These are phyloP conservation scores for Tephrocybe sp. DNA, from an alignment of 768 basidiomycete genomes.

Conservation along the genomic window DNA sequence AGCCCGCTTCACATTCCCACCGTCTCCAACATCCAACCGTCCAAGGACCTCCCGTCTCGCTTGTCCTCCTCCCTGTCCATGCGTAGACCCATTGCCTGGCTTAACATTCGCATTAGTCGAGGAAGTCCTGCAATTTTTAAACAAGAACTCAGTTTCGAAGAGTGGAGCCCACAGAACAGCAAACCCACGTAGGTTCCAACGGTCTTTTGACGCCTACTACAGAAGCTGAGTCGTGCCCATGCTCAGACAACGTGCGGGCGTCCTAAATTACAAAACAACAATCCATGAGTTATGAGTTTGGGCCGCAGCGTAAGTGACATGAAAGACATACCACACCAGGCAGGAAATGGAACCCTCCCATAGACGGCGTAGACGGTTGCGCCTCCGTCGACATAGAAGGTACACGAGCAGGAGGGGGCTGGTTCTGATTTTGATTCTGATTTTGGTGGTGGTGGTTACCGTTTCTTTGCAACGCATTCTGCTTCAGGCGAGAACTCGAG, in stretches of 20 bases:
- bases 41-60: slow-evolving; percentile 31
- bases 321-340: slow-evolving; percentile 37
- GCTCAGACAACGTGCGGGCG: slow-evolving; percentile 8
- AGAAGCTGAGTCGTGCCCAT: slow-evolving; percentile 12
- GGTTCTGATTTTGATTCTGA: slow-evolving; percentile 17
- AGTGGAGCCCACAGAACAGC: background rate
- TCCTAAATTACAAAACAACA: slow-evolving; percentile 11
- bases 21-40: slow-evolving; percentile 33
- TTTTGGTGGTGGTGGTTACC: no score
- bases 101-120: slow-evolving; percentile 21
- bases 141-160: background rate
- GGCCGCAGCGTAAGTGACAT: background rate
- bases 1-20: slow-evolving; percentile 44
- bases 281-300: background rate
- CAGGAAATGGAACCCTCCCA: slow-evolving; percentile 50
- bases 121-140: slow-evolving; percentile 15
- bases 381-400: slow-evolving; percentile 6
- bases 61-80: slow-evolving; percentile 25
- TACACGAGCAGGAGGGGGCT: background rate
- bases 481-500: background rate
- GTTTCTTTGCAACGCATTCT: slow-evolving; percentile 5
- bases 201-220: slow-evolving; percentile 28
- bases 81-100: slow-evolving; percentile 37
- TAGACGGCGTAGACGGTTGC: slow-evolving; percentile 31
- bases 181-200: slow-evolving; percentile 29